Percentiles rank a stretch among this genome's conserved stretches.
Conservation (phyloP, 2,329 filamentous ascomycete species). For the Hymenotorrendiella dingleyae region DNA sequence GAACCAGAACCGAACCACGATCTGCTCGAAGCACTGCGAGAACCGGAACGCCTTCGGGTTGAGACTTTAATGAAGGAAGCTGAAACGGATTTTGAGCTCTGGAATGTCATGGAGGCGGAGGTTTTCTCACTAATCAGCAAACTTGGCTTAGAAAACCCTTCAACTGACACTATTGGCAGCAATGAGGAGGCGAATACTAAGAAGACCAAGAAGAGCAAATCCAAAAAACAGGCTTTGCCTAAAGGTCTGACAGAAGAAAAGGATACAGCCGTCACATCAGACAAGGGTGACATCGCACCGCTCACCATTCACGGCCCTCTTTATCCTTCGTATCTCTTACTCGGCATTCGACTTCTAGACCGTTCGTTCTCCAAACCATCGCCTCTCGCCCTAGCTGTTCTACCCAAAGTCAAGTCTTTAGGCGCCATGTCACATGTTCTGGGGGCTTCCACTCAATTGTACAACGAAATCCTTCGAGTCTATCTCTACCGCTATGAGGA, state of each 20-base stretch:
- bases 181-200: constrained; percentile 4
- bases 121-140: constrained; percentile 56
- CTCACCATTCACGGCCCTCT: constrained; percentile 56
- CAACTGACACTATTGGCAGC: too few species aligned
- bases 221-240: constrained; percentile 1
- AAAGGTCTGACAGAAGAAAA: neutral
- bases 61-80: constrained; percentile 48
- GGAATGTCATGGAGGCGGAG: constrained; percentile 59
- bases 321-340: constrained; percentile 56
- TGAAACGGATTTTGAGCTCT: constrained; percentile 57
- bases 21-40: constrained; percentile 25
- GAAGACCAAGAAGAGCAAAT: constrained; percentile 8
- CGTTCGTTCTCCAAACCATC: constrained; percentile 52
- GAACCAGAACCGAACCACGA: constrained; percentile 10
- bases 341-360: constrained; percentile 52
- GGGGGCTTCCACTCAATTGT: constrained; percentile 63
- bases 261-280: neutral
- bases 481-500: constrained; percentile 58
- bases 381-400: constrained; percentile 50
- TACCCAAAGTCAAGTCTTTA: constrained; percentile 62
- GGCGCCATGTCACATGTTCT: constrained; percentile 67
- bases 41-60: constrained; percentile 46
- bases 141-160: constrained; percentile 40
- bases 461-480: constrained; percentile 58
- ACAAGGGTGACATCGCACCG: constrained; percentile 13